Percentiles rank a stretch among this genome's conserved stretches.
Conservation (phyloP, 495 filamentous ascomycete genomes). For the Daldinia vernicosa region DNA sequence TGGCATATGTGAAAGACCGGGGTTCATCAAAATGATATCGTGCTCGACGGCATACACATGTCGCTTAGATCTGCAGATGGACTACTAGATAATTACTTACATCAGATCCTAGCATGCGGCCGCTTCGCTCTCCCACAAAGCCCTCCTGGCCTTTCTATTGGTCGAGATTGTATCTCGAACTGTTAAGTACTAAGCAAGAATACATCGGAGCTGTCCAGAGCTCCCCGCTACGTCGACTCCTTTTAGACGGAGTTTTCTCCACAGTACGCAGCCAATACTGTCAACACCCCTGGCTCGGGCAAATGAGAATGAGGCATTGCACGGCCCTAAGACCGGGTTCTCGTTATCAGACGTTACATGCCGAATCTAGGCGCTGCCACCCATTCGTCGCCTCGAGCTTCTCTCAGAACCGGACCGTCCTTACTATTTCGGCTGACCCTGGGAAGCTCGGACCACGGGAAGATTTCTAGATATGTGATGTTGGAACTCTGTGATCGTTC, state of each 20-base stretch:
- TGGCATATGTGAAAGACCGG: not conserved
- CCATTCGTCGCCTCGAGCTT: slow-evolving; percentile 6
- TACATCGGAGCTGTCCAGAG: not conserved
- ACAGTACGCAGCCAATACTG: not conserved
- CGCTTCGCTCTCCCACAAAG: not conserved
- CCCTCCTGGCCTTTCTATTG: not conserved
- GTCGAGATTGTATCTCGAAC: not conserved
- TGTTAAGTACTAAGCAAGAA: not conserved
- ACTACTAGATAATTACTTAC: slow-evolving; percentile 2
- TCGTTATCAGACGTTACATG: not conserved
- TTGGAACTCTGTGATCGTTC: not conserved
- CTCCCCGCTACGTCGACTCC: slow-evolving; percentile 1
- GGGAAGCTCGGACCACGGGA: not conserved
- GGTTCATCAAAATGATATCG: not conserved
- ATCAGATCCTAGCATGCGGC: not conserved
- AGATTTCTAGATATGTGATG: not conserved
- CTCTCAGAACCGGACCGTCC: not conserved
- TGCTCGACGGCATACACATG: not conserved
- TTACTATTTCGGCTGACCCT: not conserved
- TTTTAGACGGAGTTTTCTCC: not conserved
- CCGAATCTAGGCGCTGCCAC: not conserved
- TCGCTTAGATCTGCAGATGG: not conserved
- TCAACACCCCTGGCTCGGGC: not conserved
- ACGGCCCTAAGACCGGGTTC: slow-evolving; percentile 1
- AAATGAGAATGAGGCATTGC: not conserved